Conservation (phyloP, 495 filamentous ascomycete genomes). For the Paragyromitra xinjiangensis region DNA sequence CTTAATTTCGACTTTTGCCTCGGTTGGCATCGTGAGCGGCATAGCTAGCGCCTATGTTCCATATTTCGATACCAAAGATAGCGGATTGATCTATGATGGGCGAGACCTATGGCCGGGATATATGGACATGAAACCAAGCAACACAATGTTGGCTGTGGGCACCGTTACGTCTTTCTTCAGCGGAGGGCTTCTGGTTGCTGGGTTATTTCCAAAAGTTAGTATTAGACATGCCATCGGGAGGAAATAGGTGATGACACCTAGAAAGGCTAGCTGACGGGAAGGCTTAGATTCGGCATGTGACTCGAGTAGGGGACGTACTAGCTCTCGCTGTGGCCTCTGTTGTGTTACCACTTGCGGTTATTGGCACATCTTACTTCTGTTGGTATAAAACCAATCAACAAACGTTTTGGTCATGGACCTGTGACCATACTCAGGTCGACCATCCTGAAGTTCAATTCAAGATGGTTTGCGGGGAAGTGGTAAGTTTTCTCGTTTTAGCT, state of each 20-base stretch:
- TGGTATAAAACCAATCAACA: slow-evolving; percentile 37
- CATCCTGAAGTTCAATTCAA: slow-evolving; percentile 47
- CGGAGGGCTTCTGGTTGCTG: slow-evolving; percentile 39
- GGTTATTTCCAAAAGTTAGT: slow-evolving; percentile 44
- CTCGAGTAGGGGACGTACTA: slow-evolving; percentile 42
- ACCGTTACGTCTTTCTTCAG: slow-evolving; percentile 46
- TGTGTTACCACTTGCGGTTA: slow-evolving; percentile 38
- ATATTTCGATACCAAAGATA: slow-evolving; percentile 42
- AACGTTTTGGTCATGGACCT: slow-evolving; percentile 47
- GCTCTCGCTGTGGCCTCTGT: slow-evolving; percentile 34
- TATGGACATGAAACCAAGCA: slow-evolving; percentile 43
- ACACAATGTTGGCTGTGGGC: slow-evolving; percentile 42
- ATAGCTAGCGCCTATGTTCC: slow-evolving; percentile 43
- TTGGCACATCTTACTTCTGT: slow-evolving; percentile 25
- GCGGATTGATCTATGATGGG: slow-evolving; percentile 32
- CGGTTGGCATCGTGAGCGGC: slow-evolving; percentile 37
- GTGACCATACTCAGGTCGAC: slow-evolving; percentile 31
- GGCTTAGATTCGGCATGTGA: slow-evolving; percentile 46
- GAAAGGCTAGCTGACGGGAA: slow-evolving; percentile 6
- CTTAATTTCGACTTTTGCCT: slow-evolving; percentile 42
- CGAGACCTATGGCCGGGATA: slow-evolving; percentile 43
- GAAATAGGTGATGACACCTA: neutral
- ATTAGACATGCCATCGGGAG: neutral
- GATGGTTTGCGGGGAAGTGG: slow-evolving; percentile 48
- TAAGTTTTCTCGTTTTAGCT: slow-evolving; percentile 14